These are phyloP conservation scores for Phaeophleospora eucalypticola DNA, from an alignment of 2,329 filamentous ascomycete species.

Conservation along the genomic window DNA sequence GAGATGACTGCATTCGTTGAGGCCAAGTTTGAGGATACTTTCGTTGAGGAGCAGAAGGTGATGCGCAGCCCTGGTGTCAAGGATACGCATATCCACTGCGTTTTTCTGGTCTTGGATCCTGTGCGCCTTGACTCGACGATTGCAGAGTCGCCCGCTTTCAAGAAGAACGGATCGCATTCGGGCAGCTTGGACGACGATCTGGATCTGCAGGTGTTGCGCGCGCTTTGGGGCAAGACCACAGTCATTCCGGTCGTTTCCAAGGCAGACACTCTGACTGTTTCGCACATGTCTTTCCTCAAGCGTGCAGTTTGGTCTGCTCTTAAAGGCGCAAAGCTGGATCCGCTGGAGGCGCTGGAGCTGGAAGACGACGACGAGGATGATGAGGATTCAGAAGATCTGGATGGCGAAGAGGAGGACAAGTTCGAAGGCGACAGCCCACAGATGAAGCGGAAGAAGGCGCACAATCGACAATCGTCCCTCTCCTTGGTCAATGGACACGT, in stretches of 20 bases:
- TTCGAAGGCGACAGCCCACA: conserved; percentile 28
- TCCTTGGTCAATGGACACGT: conserved; percentile 29
- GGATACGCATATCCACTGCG: conserved; percentile 96
- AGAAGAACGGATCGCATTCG: conserved; percentile 14
- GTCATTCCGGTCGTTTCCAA: conserved; percentile 95
- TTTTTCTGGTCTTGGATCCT: conserved; percentile 88
- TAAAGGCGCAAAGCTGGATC: conserved; percentile 80
- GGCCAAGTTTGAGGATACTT: conserved; percentile 97
- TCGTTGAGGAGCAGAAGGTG: conserved; percentile 96
- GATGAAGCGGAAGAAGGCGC: conserved; percentile 20
- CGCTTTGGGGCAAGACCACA: conserved; percentile 86
- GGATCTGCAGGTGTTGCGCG: conserved; percentile 83
- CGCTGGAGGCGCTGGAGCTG: conserved; percentile 77
- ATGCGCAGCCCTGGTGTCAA: conserved; percentile 85
- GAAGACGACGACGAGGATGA: conserved; percentile 65
- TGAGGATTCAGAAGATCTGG: conserved; percentile 37
- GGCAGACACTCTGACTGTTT: conserved; percentile 91
- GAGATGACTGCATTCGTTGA: conserved; percentile 91
- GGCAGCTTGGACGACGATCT: conserved; percentile 70
- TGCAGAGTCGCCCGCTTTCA: conserved; percentile 11
- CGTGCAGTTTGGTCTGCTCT: conserved; percentile 84
- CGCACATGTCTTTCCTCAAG: conserved; percentile 90
- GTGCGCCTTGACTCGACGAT: conserved; percentile 71
- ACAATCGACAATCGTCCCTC: conserved; percentile 40
- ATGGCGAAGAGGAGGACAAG: conserved; percentile 18